These are phyloP conservation scores for Ilex paraguariensis DNA, from an alignment of 305 asterid species.

Conservation along the genomic window DNA sequence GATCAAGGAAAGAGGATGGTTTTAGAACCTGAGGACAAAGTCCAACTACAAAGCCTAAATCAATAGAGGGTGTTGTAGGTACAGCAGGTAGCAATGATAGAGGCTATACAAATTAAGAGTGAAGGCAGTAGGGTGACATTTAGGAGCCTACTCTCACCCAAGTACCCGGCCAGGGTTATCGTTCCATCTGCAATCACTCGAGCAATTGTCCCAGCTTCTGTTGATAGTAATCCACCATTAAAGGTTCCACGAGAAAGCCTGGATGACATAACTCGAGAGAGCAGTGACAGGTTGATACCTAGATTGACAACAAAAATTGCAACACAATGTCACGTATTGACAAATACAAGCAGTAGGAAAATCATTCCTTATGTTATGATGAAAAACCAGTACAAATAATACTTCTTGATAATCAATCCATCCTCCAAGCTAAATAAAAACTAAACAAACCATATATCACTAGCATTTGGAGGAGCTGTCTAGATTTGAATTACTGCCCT, in stretches of 20 bases:
- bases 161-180: conserved; percentile 75
- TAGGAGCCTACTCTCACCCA: conserved; percentile 59
- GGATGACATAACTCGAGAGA: conserved; percentile 98
- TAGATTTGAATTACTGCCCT: no score
- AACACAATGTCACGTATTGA: neutral
- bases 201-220: conserved; percentile 98
- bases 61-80: conserved; percentile 87
- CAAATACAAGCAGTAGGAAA: neutral
- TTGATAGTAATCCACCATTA: conserved; percentile 93
- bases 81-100: conserved; percentile 75
- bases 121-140: conserved; percentile 83
- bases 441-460: no score
- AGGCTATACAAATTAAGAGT: conserved; percentile 62
- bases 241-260: conserved; percentile 97
- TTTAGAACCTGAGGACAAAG: no score
- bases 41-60: neutral
- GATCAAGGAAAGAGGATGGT: no score
- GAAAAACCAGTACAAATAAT: no score
- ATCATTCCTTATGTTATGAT: neutral
- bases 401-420: no score
- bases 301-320: conserved; percentile 7
- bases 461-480: no score
- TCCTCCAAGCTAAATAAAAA: no score
- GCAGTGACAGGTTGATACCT: conserved; percentile 93
- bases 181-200: conserved; percentile 94